Evolutionary conservation across 176 grass and related monocot species (phyloP).

Genomic region (Ensete glaucum): DNA sequence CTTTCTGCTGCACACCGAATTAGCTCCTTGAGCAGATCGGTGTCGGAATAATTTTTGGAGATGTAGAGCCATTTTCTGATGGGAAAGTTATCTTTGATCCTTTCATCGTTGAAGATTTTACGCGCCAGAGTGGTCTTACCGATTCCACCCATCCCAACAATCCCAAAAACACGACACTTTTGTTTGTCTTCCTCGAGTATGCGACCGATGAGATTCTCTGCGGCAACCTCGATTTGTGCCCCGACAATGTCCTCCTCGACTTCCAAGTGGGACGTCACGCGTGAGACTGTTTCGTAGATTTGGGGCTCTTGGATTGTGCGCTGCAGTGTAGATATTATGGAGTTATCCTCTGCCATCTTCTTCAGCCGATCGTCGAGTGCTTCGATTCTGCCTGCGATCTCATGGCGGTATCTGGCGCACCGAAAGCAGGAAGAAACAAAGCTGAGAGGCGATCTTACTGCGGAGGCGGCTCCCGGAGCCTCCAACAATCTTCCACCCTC

Average conservation of each 20-base stretch:
- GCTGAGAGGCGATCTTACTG: background rate
- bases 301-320: background rate
- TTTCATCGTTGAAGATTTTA: background rate
- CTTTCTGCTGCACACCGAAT: background rate
- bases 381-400: background rate
- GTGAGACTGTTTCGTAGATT: background rate
- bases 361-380: background rate
- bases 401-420: background rate
- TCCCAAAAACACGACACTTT: background rate
- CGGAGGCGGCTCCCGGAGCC: background rate
- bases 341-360: background rate
- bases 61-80: background rate
- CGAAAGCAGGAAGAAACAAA: background rate
- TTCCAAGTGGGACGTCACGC: background rate
- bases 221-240: background rate
- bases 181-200: background rate
- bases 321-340: background rate
- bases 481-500: slow-evolving; percentile 10
- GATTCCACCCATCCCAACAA: slow-evolving; percentile 6
- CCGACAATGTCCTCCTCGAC: background rate
- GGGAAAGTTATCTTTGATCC: background rate
- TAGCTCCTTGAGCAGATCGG: background rate
- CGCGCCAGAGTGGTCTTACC: slow-evolving; percentile 3
- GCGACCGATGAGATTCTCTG: background rate
- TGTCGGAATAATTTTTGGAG: background rate